Conservation (phyloP, 169 alveolate genomes). For the Miamiensis avidus region DNA sequence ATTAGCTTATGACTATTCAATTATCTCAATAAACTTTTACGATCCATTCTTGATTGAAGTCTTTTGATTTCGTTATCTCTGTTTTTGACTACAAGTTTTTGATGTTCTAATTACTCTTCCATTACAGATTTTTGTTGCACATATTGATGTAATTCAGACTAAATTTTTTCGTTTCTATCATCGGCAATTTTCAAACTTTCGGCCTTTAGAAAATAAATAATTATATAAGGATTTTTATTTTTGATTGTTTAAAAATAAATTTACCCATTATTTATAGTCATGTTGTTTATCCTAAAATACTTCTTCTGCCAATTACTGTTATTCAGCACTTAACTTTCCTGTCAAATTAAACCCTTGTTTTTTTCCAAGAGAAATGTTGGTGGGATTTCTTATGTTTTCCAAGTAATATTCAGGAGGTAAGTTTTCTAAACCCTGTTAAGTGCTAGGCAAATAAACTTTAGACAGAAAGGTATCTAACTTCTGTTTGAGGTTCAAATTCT, state of each 20-base stretch:
- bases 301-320: neutral
- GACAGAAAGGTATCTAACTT: conserved; percentile 50
- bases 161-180: conserved; percentile 7
- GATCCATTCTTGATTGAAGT: conserved; percentile 37
- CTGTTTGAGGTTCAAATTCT: conserved; percentile 29
- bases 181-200: conserved; percentile 10
- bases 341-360: neutral
- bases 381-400: conserved; percentile 6
- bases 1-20: neutral
- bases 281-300: neutral
- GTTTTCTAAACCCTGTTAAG: conserved; percentile 24
- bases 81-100: conserved; percentile 28
- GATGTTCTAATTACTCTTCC: conserved; percentile 38
- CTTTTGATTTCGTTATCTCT: conserved; percentile 47
- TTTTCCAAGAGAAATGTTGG: neutral
- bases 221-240: neutral
- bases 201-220: neutral
- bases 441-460: conserved; percentile 41
- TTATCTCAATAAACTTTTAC: neutral
- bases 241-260: neutral
- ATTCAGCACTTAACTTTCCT: neutral
- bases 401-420: neutral
- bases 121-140: conserved; percentile 20
- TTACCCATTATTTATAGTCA: neutral
- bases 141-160: conserved; percentile 25